Base-by-base conservation (phyloP, 1,139 yeast species). In the Zygotorulaspora mrakii region DNA sequence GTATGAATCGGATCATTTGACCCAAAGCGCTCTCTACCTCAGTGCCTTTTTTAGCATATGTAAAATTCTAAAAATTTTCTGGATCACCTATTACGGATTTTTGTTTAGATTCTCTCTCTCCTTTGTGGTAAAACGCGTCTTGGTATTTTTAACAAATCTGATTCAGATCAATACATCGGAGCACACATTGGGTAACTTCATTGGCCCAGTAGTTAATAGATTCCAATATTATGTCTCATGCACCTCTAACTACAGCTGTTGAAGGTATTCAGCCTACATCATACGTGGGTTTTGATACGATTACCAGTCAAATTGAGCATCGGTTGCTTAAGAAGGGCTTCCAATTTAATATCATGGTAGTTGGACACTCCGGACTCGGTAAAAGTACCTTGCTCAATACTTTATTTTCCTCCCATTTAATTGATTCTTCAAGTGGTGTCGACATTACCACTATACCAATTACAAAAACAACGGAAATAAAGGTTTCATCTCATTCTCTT, bases 231-330 rank as follows among this genome's bases (percentile, higher is more conserved):
- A 42, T 42, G 43, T 42, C 46, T 6, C 32, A 35, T 7, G 29
- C 28, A 20, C 37, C 43, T 23, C 21, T 26, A 16, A 26, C 37
- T 24, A 31, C 40, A 17, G 9, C 31, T 12, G 11, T 22, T 20
- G 23, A 17, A n/a, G 44, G 39, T 13, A 23, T 50, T 22, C 52
- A 51, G 20, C 81, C 81, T 23, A 54, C 67, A 16, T 64, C 70
- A 31, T 87, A 87, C 62, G 97, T 89, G 49, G 98, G 98, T 37
- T 91, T 91, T 62, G 97, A 91, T 67, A 83, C 96, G 52, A 89
- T 91, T 66, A 91, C 98, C 41, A 77, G 85, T 30, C 98, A 91
- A 68, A 91, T 91, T 60, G 96, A 91, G 66, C 87, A 84, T 64
- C 79, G 96, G 53, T 72, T 91, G 54, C 73, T 91, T 65, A 89